Evolutionary conservation across 805 yeast species (phyloP), one percentile per base, ranked within the genome.

Genomic region (Metschnikowia koreensis): DNA sequence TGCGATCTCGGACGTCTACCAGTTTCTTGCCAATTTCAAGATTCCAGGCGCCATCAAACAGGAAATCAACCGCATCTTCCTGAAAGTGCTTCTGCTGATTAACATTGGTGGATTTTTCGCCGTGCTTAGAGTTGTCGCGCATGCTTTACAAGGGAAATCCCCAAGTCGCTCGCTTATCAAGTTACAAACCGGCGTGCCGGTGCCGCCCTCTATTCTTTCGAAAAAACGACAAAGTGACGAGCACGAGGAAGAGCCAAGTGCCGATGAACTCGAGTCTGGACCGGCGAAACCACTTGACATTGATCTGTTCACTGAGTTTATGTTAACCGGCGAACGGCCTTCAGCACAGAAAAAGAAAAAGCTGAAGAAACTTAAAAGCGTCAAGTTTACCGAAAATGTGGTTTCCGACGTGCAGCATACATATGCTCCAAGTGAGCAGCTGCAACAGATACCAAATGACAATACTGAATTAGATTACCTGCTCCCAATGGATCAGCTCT

Each of bases 61-160:
- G 10, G 64, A 81, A 50, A 77, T 89, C 42, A 66, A 64, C 38
- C 69, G 70, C 27, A 79, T 86, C 22, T 84, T 83, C 63, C 68
- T 75, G 34, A 75, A 77, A 50, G 76, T 80, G 48, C 60, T 78
- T 34, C 76, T 75, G 50, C 79, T 87, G 3, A 76, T 93, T 50
- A 91, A 89, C 61, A 84, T 91, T 49, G 96, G 96, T 6, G 96
- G 91, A 66, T 93, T 94, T 69, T 94, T 88, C 71, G 97, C 96
- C 0, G 77, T 90, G 37, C 66, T 93, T 48, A 76, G 99, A 60
- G 77, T 94, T 17, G 78, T 91, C 12, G 81, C 96, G 16, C 97
- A 89, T 66, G 75, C 86, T 0, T 66, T 89, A 15, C 68, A 69
- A 48, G 86, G 86, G 1, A 60, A 67, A 34, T 64, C 75, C n/a